phyloP scores from a whole-genome alignment of 2,329 filamentous ascomycete species.

The Fusarium pilosicola region DNA sequence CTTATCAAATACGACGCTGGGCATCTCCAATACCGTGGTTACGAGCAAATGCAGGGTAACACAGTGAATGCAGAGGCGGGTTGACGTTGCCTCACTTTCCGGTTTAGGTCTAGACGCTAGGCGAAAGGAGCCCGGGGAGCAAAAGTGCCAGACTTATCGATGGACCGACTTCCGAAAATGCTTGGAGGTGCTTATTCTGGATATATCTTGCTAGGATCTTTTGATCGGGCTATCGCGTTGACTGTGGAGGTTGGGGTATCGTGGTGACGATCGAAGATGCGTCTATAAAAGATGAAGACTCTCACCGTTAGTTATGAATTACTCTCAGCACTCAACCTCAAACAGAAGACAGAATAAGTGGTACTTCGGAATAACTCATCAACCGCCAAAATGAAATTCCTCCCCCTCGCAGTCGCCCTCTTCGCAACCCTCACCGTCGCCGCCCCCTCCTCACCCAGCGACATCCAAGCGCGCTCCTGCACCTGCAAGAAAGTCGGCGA shows the following conservation, averaged over 20 bases:
- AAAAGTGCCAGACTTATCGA: conserved; percentile 23
- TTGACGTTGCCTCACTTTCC: conserved; percentile 6
- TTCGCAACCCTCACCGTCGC: conserved; percentile 21
- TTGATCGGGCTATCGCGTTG: conserved; percentile 1
- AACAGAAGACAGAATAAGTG: no score
- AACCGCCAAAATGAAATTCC: conserved; percentile 20
- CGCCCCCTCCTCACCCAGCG: background rate
- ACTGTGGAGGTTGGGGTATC: background rate
- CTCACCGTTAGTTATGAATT: no score
- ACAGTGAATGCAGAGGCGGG: background rate
- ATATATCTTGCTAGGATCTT: background rate
- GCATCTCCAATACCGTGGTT: background rate
- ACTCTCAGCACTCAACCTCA: no score
- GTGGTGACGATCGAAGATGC: no score
- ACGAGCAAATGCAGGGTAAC: background rate
- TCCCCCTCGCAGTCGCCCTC: conserved; percentile 1
- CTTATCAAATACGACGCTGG: conserved; percentile 3
- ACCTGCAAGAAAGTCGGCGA: background rate
- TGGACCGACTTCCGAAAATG: conserved; percentile 17
- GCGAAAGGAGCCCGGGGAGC: background rate
- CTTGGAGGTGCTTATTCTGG: background rate
- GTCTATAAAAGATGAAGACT: no score
- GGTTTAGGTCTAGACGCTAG: background rate
- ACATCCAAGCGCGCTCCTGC: conserved; percentile 6
- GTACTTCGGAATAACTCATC: no score